Evolutionary conservation across 495 filamentous ascomycete genomes (phyloP), one percentile per base, ranked within the genome.

Genomic region (Tuber melanosporum): DNA sequence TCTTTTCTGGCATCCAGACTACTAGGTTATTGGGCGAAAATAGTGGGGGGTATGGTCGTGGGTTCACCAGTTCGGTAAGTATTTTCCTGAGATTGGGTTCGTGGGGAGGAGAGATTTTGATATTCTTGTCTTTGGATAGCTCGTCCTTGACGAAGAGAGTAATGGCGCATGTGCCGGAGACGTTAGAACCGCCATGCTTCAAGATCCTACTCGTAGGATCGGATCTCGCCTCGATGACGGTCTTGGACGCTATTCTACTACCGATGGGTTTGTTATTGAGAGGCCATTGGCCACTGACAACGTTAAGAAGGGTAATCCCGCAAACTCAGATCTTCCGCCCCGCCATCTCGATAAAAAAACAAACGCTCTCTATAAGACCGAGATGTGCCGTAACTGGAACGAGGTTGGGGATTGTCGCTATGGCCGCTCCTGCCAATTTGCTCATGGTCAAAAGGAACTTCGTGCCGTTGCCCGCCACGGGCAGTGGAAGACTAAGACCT

Each of bases 401-500:
- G 82, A 83, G 57, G 74, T 77, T 15, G 82, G 82, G 22, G 76
- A 83, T 66, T 83, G 82, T 36, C 78, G 79, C n/a, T 83, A 83
- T 62, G 82, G 82, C 6, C 75, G 78, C 12, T 81, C 82, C 45
- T 83, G 82, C 69, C 82, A 83, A 41, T 83, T 83, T 46, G 82
- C 82, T 44, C 82, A 83, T 43, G 82, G 82, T 17, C 75, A 74
- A 41, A 77, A 81, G 52, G 82, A 83, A 70, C 74, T 83, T 22
- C 81, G 82, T 52, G 69, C 43, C 6, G 81, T 83, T 32, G 52
- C 76, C 42, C 82, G 82, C 44, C 82, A 83, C 76, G 81, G 77
- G 0, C 82, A 83, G 44, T 83, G 82, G 82, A 83, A 83, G 36
- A 83, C 82, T 10, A 83, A 83, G 52, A 83, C 82, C 26, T 83